Conservation (phyloP, 139 green algal genomes). For the Dunaliella sp. region DNA sequence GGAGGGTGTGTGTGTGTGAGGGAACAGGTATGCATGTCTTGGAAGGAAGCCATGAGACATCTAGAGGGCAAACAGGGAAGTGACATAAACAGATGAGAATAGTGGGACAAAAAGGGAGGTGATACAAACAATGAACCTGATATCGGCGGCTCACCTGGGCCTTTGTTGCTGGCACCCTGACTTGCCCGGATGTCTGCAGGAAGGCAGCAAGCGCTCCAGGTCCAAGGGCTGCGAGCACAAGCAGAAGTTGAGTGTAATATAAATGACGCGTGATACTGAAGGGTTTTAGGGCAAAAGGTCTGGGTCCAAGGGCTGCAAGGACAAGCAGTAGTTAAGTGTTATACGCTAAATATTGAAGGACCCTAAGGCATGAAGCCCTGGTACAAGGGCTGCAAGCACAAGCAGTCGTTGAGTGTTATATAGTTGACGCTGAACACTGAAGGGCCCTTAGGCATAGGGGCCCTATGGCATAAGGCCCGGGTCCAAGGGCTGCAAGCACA, state of each 20-base stretch:
- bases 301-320: constrained; percentile 40
- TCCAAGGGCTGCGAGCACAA: constrained; percentile 40
- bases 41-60: background rate
- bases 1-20: too few species aligned
- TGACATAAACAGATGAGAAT: too few species aligned
- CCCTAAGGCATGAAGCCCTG: constrained; percentile 44
- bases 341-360: too few species aligned
- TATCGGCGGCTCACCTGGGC: constrained; percentile 30
- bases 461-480: too few species aligned
- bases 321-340: constrained; percentile 14
- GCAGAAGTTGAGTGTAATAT: background rate
- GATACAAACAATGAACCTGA: background rate
- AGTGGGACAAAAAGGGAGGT: too few species aligned
- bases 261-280: too few species aligned
- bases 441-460: too few species aligned
- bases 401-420: too few species aligned
- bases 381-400: constrained; percentile 37
- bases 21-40: too few species aligned
- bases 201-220: constrained; percentile 44
- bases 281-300: constrained; percentile 44
- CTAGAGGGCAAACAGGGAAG: too few species aligned
- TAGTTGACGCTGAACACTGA: too few species aligned
- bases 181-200: constrained; percentile 41
- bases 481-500: constrained; percentile 37
- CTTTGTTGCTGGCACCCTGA: constrained; percentile 24